phyloP scores from a whole-genome alignment of 2,329 filamentous ascomycete genomes.

The Thermoascus crustaceus region DNA sequence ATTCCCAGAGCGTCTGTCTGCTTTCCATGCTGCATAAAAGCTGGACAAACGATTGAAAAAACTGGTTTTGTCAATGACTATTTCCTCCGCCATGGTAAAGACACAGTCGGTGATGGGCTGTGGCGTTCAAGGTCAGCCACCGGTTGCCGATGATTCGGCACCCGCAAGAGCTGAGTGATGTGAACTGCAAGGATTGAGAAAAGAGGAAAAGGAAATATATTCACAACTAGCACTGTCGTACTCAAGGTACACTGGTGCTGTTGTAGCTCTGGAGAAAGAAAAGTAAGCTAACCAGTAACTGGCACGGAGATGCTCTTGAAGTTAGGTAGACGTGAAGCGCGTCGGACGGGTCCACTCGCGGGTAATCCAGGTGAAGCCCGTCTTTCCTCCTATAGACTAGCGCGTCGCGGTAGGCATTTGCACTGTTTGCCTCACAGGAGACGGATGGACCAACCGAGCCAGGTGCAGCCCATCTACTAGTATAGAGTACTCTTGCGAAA shows the following conservation, averaged over 20 bases:
- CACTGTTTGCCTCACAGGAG: background rate
- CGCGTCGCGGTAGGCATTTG: background rate
- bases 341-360: background rate
- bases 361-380: background rate
- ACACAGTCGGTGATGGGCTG: conserved; percentile 3
- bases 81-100: conserved; percentile 61
- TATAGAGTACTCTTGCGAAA: no score
- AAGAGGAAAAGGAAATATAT: background rate
- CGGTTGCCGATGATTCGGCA: background rate
- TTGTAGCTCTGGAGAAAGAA: no score
- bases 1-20: conserved; percentile 83
- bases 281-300: no score
- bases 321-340: conserved; percentile 1
- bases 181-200: no score
- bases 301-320: no score
- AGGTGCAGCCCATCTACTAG: no score
- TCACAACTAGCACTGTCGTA: no score
- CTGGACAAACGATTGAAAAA: conserved; percentile 90
- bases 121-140: background rate
- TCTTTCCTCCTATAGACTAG: background rate
- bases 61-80: conserved; percentile 86
- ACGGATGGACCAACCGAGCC: no score
- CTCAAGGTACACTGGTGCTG: no score
- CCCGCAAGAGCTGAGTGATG: background rate
- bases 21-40: conserved; percentile 88